These are phyloP conservation scores for Zarea fungicola DNA, from an alignment of 2,329 filamentous ascomycete genomes.

Conservation along the genomic window DNA sequence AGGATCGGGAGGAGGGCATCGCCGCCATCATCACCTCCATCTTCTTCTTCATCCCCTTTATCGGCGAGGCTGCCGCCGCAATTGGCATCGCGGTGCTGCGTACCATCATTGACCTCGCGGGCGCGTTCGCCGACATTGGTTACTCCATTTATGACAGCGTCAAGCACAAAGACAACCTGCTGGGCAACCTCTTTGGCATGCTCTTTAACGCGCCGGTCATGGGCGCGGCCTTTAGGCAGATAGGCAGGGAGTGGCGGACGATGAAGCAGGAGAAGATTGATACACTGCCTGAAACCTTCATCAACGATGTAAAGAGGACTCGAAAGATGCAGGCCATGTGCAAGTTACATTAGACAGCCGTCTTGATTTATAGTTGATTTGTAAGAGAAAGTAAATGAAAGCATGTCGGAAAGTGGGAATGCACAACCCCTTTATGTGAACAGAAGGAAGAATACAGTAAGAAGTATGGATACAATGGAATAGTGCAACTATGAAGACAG, in stretches of 20 bases:
- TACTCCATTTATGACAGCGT: constrained; percentile 10
- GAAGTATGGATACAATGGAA: too few species aligned
- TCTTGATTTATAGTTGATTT: too few species aligned
- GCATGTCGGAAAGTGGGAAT: too few species aligned
- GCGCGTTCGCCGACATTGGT: constrained; percentile 6
- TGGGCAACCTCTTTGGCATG: not conserved
- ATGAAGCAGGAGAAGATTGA: constrained; percentile 2
- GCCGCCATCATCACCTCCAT: constrained; percentile 1
- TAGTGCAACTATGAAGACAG: too few species aligned
- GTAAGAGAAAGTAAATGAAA: too few species aligned
- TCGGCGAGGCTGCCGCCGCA: not conserved
- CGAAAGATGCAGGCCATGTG: constrained; percentile 4
- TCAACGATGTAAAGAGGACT: not conserved
- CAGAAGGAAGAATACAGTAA: too few species aligned
- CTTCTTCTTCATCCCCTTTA: constrained; percentile 11
- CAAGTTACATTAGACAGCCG: not conserved
- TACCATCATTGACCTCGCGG: constrained; percentile 4
- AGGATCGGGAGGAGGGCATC: constrained; percentile 28
- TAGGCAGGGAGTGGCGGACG: not conserved
- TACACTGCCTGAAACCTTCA: constrained; percentile 2
- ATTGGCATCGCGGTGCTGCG: constrained; percentile 1
- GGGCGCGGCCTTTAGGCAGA: not conserved
- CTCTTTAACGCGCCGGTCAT: not conserved
- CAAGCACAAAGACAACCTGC: constrained; percentile 1
- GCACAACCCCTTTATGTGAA: too few species aligned